These are phyloP conservation scores for Physcomitrium patens DNA, from an alignment of 225 moss, liverwort and hornwort genomes.

Conservation along the genomic window DNA sequence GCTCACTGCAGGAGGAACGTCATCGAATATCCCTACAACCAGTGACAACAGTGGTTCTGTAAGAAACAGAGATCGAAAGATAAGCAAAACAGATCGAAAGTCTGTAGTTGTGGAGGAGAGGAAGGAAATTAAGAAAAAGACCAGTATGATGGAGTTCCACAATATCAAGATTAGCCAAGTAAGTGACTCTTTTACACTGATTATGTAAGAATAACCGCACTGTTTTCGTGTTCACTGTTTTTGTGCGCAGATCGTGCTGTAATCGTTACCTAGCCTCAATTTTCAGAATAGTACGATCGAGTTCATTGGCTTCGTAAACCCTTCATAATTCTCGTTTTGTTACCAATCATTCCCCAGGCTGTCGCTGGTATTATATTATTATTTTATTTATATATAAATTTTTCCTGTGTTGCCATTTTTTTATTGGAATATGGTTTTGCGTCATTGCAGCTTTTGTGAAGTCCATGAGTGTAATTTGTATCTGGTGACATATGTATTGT, in stretches of 20 bases:
- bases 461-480: constrained; percentile 9
- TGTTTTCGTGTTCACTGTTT: not conserved
- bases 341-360: no score
- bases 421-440: not conserved
- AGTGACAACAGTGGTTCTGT: constrained; percentile 60
- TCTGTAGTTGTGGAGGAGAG: constrained; percentile 68
- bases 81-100: constrained; percentile 58
- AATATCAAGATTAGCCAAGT: constrained; percentile 95
- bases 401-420: no score
- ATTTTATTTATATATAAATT: no score
- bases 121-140: constrained; percentile 72
- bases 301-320: no score
- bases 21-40: constrained; percentile 46
- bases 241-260: constrained; percentile 5
- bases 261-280: constrained; percentile 13
- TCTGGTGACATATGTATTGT: constrained; percentile 23
- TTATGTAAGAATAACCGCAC: not conserved
- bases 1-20: constrained; percentile 47
- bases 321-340: no score
- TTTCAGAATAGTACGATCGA: not conserved
- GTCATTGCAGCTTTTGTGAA: not conserved
- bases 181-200: constrained; percentile 1
- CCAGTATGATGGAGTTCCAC: constrained; percentile 87
- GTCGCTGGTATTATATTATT: no score
- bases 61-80: constrained; percentile 74